phyloP scores from a whole-genome alignment of 2,329 filamentous ascomycete species.

The Geoglossum cookeanum region DNA sequence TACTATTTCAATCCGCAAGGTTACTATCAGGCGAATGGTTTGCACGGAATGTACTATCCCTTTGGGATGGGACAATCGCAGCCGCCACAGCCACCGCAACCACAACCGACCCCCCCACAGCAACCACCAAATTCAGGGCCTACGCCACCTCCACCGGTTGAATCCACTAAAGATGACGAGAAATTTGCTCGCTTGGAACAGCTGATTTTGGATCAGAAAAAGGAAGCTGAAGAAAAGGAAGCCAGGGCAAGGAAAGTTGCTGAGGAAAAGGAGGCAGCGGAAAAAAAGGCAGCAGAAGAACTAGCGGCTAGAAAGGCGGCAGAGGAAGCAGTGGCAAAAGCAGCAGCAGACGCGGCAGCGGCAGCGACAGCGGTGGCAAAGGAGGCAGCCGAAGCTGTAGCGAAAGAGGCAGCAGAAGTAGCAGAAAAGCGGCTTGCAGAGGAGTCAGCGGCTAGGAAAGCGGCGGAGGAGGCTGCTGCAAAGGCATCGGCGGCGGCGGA shows the following conservation, averaged over 20 bases:
- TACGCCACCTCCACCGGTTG: constrained; percentile 21
- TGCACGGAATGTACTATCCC: constrained; percentile 6
- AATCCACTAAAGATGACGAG: constrained; percentile 35
- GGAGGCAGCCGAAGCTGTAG: constrained; percentile 20
- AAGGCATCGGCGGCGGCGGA: constrained; percentile 10
- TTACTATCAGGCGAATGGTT: background rate
- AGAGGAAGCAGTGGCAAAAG: constrained; percentile 18
- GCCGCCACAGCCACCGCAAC: constrained; percentile 19
- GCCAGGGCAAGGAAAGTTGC: constrained; percentile 17
- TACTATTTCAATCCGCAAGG: constrained; percentile 3
- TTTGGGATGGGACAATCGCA: constrained; percentile 3
- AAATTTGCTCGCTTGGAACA: constrained; percentile 43
- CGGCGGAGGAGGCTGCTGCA: constrained; percentile 16
- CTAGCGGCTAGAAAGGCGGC: constrained; percentile 19
- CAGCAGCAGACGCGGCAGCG: constrained; percentile 17
- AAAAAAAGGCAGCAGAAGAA: constrained; percentile 16
- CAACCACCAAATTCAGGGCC: constrained; percentile 24
- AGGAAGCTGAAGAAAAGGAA: constrained; percentile 12
- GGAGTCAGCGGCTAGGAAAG: constrained; percentile 13
- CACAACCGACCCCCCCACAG: constrained; percentile 24
- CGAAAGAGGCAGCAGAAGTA: constrained; percentile 18
- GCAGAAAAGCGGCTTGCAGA: constrained; percentile 15
- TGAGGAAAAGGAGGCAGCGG: constrained; percentile 30
- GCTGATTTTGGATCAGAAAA: constrained; percentile 27
- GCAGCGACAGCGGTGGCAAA: constrained; percentile 19